Base-by-base conservation (phyloP, 768 basidiomycete species). In the Boletus rubroflammeus region DNA sequence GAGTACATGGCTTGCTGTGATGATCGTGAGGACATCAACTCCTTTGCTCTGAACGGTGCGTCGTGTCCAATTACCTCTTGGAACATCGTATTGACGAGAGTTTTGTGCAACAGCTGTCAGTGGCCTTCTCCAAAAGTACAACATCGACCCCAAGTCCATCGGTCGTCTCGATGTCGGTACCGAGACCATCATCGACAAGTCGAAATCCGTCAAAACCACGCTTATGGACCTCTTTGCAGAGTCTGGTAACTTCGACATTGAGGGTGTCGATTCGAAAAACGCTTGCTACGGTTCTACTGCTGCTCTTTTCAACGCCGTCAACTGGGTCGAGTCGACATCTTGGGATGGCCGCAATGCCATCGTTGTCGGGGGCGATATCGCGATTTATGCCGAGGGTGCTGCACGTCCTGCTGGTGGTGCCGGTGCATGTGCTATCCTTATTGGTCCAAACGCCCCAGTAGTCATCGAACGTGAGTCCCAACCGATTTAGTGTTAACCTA, bases 201-300 rank as follows among this genome's bases (percentile, higher is more conserved):
- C 93, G 40, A 99, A 99, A 75, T 91, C 96, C 7, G 93, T 93
- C 73, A 99, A 99, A 77, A 98, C 97, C 2, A 87, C 91, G 53
- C 83, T 99, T 56, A 98, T 99, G 97, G 93, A 98, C 74, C 88
- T 98, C 66, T 99, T 99, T 68, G 85, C 89, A 42, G 85, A 83
- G 55, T 83, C 86, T 29, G 94, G 94, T 53, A 99, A 99, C 82
- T 83, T 82, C 64, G 97, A 99, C 68, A 93, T 99, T 53, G 97
- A 99, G 75, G 97, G 97, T 62, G 90, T 99, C 71, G 97, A 99
- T 76, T 94, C 91, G 43, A 98, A 98, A 78, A 99, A 98, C 69
- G 97, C 97, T 19, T 99, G 97, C 78, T 99, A 99, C 66, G 97
- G 97, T 28, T 95, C 93, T 34, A 99, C 97, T 23, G 97, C 97